phyloP scores from a whole-genome alignment of 2,329 filamentous ascomycete genomes.

The Ramichloridium luteum region DNA sequence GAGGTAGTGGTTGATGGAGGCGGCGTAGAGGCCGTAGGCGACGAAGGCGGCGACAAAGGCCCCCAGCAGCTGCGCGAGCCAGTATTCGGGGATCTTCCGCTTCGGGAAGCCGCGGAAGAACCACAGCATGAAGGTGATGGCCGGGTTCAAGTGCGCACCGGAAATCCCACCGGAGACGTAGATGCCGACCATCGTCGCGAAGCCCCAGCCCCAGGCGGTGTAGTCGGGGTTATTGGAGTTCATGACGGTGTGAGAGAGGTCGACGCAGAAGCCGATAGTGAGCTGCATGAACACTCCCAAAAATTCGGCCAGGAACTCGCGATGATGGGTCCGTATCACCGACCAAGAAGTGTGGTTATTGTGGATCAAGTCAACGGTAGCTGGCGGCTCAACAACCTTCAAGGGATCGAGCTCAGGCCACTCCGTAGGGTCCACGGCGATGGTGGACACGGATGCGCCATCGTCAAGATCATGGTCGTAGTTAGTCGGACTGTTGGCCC shows the following conservation, averaged over 20 bases:
- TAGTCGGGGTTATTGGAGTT: slow-evolving; percentile 30
- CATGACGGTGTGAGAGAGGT: slow-evolving; percentile 32
- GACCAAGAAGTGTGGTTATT: slow-evolving; percentile 37
- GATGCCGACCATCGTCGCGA: slow-evolving; percentile 40
- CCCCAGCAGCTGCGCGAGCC: slow-evolving; percentile 40
- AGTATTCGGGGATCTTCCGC: slow-evolving; percentile 39
- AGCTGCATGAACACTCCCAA: slow-evolving; percentile 32
- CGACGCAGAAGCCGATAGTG: slow-evolving; percentile 38
- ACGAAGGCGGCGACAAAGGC: slow-evolving; percentile 39
- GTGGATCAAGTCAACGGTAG: slow-evolving; percentile 36
- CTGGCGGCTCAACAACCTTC: slow-evolving; percentile 23
- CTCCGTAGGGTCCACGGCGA: slow-evolving; percentile 25
- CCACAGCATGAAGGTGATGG: slow-evolving; percentile 31
- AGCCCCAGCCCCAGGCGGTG: slow-evolving; percentile 36
- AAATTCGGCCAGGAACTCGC: slow-evolving; percentile 43
- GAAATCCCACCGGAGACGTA: slow-evolving; percentile 34
- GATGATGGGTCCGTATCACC: slow-evolving; percentile 37
- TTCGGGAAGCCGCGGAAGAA: slow-evolving; percentile 42
- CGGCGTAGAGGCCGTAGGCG: slow-evolving; percentile 33
- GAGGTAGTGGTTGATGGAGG: slow-evolving; percentile 25
- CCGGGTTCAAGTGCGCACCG: slow-evolving; percentile 39
- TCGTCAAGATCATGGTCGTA: slow-evolving; percentile 4
- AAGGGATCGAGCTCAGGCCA: slow-evolving; percentile 35
- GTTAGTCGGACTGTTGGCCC: not conserved
- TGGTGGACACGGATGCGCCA: slow-evolving; percentile 16